A percentile compares a stretch with the other conserved stretches of the same genome.
Conservation (phyloP, 495 filamentous ascomycete genomes). For the Aspergillus campestris region DNA sequence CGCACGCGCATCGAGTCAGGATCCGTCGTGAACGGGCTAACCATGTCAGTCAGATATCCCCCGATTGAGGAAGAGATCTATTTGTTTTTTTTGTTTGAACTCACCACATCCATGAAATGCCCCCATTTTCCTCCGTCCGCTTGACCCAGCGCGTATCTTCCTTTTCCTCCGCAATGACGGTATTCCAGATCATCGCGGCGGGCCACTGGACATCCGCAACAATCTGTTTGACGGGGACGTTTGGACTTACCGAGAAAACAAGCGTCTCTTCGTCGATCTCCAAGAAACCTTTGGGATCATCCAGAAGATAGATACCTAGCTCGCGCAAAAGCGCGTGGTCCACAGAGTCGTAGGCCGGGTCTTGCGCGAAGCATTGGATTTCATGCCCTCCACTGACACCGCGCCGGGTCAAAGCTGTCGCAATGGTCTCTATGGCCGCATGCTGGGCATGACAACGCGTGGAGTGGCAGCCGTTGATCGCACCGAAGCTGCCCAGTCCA, state of each 20-base stretch:
- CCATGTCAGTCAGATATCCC: background rate
- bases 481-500: slow-evolving; percentile 9
- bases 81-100: background rate
- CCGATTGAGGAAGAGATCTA: background rate
- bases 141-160: slow-evolving; percentile 8
- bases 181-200: slow-evolving; percentile 27
- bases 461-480: slow-evolving; percentile 3
- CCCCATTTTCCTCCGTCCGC: slow-evolving; percentile 7
- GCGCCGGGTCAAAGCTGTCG: background rate
- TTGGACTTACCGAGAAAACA: slow-evolving; percentile 22
- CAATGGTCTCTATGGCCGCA: slow-evolving; percentile 14
- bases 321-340: slow-evolving; percentile 12
- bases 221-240: slow-evolving; percentile 28
- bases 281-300: slow-evolving; percentile 25
- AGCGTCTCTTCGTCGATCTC: slow-evolving; percentile 21
- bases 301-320: slow-evolving; percentile 15
- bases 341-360: slow-evolving; percentile 19
- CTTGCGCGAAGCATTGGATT: slow-evolving; percentile 20
- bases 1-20: slow-evolving; percentile 16
- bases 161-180: slow-evolving; percentile 8
- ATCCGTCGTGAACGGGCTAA: slow-evolving; percentile 16
- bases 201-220: slow-evolving; percentile 25
- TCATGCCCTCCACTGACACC: slow-evolving; percentile 3
- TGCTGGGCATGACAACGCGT: slow-evolving; percentile 14
- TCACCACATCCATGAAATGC: slow-evolving; percentile 14